phyloP scores from a whole-genome alignment of 495 filamentous ascomycete species.

The Penicillium bovifimosum region DNA sequence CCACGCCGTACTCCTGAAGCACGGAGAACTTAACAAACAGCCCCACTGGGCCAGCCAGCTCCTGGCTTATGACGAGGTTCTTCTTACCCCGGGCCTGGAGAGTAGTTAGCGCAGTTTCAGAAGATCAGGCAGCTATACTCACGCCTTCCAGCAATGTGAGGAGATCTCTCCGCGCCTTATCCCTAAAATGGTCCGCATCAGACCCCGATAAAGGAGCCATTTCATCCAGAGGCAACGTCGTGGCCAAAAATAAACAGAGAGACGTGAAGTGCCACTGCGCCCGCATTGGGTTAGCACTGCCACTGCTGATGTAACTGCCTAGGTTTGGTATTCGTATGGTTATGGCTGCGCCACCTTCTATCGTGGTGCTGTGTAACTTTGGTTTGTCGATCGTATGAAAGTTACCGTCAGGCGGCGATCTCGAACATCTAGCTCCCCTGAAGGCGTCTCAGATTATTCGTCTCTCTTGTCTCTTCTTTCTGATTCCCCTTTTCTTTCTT shows the following conservation, averaged over 20 bases:
- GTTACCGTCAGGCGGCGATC: constrained; percentile 9
- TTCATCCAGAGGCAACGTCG: constrained; percentile 27
- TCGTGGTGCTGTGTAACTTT: not conserved
- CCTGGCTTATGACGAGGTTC: constrained; percentile 89
- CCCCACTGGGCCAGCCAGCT: constrained; percentile 81
- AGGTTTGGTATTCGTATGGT: constrained; percentile 2
- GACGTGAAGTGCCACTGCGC: constrained; percentile 8
- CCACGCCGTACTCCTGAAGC: constrained; percentile 89
- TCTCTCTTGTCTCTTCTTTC: constrained; percentile 7
- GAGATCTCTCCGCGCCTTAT: constrained; percentile 79
- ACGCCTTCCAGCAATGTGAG: constrained; percentile 85
- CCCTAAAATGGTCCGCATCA: constrained; percentile 73
- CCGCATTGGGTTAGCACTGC: constrained; percentile 9
- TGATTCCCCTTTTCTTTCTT: constrained; percentile 1
- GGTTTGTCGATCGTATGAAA: not conserved
- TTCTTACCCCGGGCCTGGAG: constrained; percentile 92
- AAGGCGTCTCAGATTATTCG: constrained; percentile 9
- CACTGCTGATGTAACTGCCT: constrained; percentile 9
- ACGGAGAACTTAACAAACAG: constrained; percentile 90
- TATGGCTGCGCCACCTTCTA: not conserved
- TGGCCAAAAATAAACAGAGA: constrained; percentile 19
- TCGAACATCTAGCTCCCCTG: constrained; percentile 9
- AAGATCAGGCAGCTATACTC: constrained; percentile 50
- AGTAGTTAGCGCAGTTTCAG: constrained; percentile 22
- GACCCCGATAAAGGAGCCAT: constrained; percentile 62